These are phyloP conservation scores for Lithocarpus polystachyus DNA, from an alignment of 306 rosid genomes.

Conservation along the genomic window DNA sequence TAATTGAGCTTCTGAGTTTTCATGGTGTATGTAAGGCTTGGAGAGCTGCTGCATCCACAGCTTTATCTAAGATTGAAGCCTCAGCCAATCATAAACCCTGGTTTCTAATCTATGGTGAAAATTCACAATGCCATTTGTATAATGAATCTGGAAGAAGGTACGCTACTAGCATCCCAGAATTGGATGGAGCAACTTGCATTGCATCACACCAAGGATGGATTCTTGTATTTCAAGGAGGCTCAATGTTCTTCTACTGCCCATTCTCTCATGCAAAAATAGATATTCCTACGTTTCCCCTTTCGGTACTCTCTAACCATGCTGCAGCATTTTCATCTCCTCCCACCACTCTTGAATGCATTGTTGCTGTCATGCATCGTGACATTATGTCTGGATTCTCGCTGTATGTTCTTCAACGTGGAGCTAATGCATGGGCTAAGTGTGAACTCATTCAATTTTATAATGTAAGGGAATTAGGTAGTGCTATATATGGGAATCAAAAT, in stretches of 20 bases:
- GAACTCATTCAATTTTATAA: background rate
- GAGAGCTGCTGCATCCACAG: constrained; percentile 7
- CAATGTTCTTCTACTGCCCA: constrained; percentile 23
- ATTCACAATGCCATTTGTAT: background rate
- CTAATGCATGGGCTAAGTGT: background rate
- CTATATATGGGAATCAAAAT: background rate
- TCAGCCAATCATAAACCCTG: background rate
- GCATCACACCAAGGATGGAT: constrained; percentile 32
- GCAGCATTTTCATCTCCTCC: constrained; percentile 34
- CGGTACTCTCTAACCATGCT: background rate
- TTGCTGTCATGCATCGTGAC: background rate
- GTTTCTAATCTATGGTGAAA: constrained; percentile 20
- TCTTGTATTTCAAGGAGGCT: constrained; percentile 10
- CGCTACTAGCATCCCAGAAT: background rate
- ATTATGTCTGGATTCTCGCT: background rate
- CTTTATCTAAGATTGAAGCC: constrained; percentile 16
- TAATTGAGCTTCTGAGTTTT: constrained; percentile 15
- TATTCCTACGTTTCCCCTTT: constrained; percentile 3
- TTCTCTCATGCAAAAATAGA: constrained; percentile 19
- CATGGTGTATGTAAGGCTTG: constrained; percentile 25
- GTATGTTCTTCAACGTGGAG: constrained; percentile 7
- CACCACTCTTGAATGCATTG: constrained; percentile 2
- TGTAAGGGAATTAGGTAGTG: background rate
- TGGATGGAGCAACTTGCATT: constrained; percentile 27
- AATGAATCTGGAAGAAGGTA: background rate